These are phyloP conservation scores for Silene noctiflora DNA, from an alignment of 179 eudicot genomes.

Conservation along the genomic window DNA sequence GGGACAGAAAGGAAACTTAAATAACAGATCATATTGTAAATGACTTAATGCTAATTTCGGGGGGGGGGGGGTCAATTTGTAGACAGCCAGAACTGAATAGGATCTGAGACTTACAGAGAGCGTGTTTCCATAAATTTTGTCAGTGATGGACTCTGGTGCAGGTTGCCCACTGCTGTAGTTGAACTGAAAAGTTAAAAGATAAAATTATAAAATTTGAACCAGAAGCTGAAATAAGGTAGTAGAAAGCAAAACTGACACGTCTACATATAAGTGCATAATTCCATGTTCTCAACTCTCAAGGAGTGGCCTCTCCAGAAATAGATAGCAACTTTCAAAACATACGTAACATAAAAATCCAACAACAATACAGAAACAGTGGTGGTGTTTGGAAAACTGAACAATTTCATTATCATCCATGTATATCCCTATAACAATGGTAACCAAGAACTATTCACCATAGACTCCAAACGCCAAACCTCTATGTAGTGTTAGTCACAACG, in stretches of 20 bases:
- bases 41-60: not conserved
- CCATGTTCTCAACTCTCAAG: not conserved
- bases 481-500: not conserved
- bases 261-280: not conserved
- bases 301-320: not conserved
- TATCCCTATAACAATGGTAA: not conserved
- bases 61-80: not conserved
- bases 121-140: constrained; percentile 96
- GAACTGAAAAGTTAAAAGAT: constrained; percentile 50
- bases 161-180: constrained; percentile 99
- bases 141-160: constrained; percentile 97
- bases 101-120: constrained; percentile 66
- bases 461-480: not conserved
- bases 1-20: not conserved
- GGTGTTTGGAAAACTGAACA: not conserved
- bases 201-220: constrained; percentile 16
- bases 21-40: not conserved
- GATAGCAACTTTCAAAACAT: not conserved
- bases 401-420: not conserved
- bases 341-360: not conserved
- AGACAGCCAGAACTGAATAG: not conserved
- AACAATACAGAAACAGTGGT: not conserved
- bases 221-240: constrained; percentile 9
- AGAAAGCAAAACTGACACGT: not conserved
- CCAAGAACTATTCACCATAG: not conserved